Conservation (phyloP, 2,329 filamentous ascomycete species). For the Exutisphaerella laricina region DNA sequence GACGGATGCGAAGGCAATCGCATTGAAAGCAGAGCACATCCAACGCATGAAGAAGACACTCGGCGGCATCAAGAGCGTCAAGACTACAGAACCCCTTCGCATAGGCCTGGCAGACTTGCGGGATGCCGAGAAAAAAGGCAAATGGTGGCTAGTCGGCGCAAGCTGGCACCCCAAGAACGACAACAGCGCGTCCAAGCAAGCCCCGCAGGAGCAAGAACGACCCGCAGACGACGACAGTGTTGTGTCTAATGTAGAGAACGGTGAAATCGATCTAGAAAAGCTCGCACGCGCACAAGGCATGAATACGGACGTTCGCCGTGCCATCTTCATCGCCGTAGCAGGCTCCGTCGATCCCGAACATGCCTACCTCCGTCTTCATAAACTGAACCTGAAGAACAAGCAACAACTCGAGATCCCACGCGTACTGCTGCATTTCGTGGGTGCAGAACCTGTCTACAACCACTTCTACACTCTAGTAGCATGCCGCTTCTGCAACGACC, state of each 20-base stretch:
- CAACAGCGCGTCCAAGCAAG: neutral
- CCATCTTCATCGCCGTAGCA: slow-evolving; percentile 91
- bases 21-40: slow-evolving; percentile 72
- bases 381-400: slow-evolving; percentile 77
- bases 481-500: slow-evolving; percentile 67
- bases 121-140: slow-evolving; percentile 78
- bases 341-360: slow-evolving; percentile 79
- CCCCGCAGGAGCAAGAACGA: neutral
- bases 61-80: slow-evolving; percentile 64
- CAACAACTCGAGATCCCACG: slow-evolving; percentile 82
- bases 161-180: slow-evolving; percentile 54
- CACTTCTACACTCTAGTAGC: slow-evolving; percentile 89
- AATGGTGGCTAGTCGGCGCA: slow-evolving; percentile 99
- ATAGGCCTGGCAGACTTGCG: slow-evolving; percentile 77
- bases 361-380: slow-evolving; percentile 70
- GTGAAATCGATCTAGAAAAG: slow-evolving; percentile 60
- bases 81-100: slow-evolving; percentile 73
- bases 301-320: slow-evolving; percentile 77
- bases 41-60: slow-evolving; percentile 84
- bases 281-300: slow-evolving; percentile 78
- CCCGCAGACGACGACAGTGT: slow-evolving; percentile 18
- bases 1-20: slow-evolving; percentile 63
- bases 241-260: slow-evolving; percentile 28
- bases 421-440: slow-evolving; percentile 81
- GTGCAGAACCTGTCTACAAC: slow-evolving; percentile 79